Evolutionary conservation across 345 rosid genomes (phyloP).

Genomic region (Aquilaria sinensis): DNA sequence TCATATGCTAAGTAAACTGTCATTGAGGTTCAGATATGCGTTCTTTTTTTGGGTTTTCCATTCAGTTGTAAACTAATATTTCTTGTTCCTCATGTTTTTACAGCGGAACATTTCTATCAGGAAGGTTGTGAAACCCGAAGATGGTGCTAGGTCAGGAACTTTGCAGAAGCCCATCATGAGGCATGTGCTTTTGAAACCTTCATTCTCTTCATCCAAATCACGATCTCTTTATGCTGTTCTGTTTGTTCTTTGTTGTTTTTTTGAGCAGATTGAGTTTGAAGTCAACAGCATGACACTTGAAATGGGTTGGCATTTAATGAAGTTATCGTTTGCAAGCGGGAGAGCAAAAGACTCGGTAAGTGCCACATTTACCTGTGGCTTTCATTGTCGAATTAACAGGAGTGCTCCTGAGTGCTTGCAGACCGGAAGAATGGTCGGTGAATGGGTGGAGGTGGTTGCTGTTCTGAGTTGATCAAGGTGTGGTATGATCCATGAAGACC

Average conservation of each 20-base stretch:
- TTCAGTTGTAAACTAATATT: conserved; percentile 20
- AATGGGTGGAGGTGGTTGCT: not conserved
- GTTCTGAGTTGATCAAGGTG: not conserved
- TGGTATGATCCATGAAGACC: conserved; percentile 1
- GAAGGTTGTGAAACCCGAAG: conserved; percentile 36
- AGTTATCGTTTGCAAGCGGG: not conserved
- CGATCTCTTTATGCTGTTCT: conserved; percentile 30
- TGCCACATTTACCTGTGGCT: conserved; percentile 15
- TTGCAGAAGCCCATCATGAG: conserved; percentile 51
- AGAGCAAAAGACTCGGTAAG: conserved; percentile 17
- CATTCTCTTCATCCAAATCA: conserved; percentile 17
- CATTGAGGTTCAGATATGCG: conserved; percentile 36
- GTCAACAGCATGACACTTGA: conserved; percentile 19
- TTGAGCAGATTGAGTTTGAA: conserved; percentile 32
- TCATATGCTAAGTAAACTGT: conserved; percentile 35
- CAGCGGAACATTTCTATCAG: conserved; percentile 33
- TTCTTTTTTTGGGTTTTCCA: conserved; percentile 22
- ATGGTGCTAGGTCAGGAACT: conserved; percentile 67
- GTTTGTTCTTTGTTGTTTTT: conserved; percentile 15
- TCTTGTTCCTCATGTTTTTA: conserved; percentile 6
- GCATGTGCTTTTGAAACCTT: conserved; percentile 45
- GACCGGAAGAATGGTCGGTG: not conserved
- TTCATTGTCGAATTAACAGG: conserved; percentile 15
- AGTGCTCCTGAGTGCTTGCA: conserved; percentile 1
- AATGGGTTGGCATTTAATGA: not conserved